Conservation (phyloP, 352 stramenopile species). For the Aphanomyces stellatus region DNA sequence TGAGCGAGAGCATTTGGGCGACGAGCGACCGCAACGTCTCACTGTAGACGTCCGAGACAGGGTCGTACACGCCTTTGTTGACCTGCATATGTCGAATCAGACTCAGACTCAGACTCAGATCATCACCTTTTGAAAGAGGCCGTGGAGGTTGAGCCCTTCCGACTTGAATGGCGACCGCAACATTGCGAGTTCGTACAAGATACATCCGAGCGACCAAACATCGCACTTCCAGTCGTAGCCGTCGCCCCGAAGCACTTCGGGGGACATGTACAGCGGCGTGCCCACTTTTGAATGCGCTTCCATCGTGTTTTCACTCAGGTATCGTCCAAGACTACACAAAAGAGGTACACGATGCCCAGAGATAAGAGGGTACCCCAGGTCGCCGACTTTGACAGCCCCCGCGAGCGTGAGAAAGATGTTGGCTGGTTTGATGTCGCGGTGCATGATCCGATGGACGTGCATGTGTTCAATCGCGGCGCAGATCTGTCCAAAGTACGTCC, state of each 20-base stretch:
- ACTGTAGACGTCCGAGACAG: slow-evolving; percentile 52
- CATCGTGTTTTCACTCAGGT: slow-evolving; percentile 72
- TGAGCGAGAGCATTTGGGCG: slow-evolving; percentile 65
- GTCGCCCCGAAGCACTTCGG: slow-evolving; percentile 88
- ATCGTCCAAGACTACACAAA: slow-evolving; percentile 36
- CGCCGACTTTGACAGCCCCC: slow-evolving; percentile 85
- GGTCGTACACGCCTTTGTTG: slow-evolving; percentile 77
- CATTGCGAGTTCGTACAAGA: slow-evolving; percentile 94
- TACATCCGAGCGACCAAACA: slow-evolving; percentile 92
- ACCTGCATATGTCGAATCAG: slow-evolving; percentile 25
- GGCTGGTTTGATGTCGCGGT: slow-evolving; percentile 90
- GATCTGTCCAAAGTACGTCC: slow-evolving; percentile 91
- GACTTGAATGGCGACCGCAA: slow-evolving; percentile 91
- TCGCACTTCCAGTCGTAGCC: slow-evolving; percentile 95
- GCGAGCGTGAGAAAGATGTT: slow-evolving; percentile 91
- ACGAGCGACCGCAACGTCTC: slow-evolving; percentile 43
- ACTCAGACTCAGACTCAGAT: background rate
- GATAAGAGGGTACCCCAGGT: slow-evolving; percentile 33
- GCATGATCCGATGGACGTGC: slow-evolving; percentile 87
- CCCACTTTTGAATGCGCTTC: slow-evolving; percentile 87
- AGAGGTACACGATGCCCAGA: too few relatives aligned
- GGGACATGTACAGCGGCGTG: slow-evolving; percentile 93
- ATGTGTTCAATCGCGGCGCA: slow-evolving; percentile 79
- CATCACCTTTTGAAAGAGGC: slow-evolving; percentile 82
- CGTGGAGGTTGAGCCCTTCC: slow-evolving; percentile 85